phyloP scores from a whole-genome alignment of 2,329 filamentous ascomycete genomes.

The Parafenestella ontariensis region DNA sequence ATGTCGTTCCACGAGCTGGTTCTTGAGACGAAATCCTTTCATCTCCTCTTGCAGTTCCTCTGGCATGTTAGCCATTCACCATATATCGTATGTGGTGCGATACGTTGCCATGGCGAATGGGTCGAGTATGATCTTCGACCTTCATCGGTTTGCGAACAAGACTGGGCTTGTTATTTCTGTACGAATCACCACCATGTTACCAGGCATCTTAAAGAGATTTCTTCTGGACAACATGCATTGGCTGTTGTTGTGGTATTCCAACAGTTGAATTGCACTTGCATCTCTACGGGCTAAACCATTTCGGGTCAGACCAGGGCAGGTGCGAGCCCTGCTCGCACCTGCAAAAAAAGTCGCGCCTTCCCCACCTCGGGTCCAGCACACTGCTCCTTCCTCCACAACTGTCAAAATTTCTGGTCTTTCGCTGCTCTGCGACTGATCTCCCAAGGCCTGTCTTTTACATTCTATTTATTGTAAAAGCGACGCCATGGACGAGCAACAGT shows the following conservation, averaged over 20 bases:
- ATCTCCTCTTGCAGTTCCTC: background rate
- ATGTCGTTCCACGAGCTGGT: background rate
- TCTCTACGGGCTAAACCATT: background rate
- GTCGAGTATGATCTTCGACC: background rate
- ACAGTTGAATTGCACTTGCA: too few relatives aligned
- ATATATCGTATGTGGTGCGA: background rate
- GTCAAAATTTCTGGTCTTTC: conserved; percentile 29
- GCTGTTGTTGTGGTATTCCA: background rate
- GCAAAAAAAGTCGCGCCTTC: conserved; percentile 13
- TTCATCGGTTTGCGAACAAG: too few relatives aligned
- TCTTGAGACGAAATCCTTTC: background rate
- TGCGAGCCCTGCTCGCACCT: background rate
- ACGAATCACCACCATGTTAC: background rate
- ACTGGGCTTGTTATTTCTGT: background rate
- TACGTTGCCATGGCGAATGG: background rate
- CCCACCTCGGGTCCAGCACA: conserved; percentile 27
- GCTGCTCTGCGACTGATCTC: conserved; percentile 28
- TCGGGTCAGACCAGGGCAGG: conserved; percentile 15
- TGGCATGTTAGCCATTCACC: background rate
- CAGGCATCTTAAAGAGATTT: background rate
- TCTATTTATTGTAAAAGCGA: conserved; percentile 26
- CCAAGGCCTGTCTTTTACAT: conserved; percentile 30
- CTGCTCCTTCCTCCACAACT: conserved; percentile 19
- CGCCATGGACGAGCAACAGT: conserved; percentile 79
- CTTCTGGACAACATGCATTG: conserved; percentile 4